Percentiles rank a stretch among this genome's conserved stretches.
Evolutionary conservation across 257 asterid species (phyloP).

Genomic region (Craterostigma plantagineum): DNA sequence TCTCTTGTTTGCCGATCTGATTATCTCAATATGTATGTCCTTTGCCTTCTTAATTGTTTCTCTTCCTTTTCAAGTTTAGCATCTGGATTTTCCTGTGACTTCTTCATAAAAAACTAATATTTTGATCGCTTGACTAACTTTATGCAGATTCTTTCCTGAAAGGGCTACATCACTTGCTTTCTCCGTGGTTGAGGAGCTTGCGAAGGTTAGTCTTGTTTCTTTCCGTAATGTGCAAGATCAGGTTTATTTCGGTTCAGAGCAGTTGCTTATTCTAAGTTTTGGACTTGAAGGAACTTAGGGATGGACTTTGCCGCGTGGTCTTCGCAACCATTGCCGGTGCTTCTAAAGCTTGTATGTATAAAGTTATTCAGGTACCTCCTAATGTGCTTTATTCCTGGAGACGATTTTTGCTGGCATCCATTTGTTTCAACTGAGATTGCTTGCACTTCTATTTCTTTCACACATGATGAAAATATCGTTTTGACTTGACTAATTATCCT

Average conservation of each 20-base stretch:
- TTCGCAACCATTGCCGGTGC: slow-evolving; percentile 70
- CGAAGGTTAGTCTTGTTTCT: slow-evolving; percentile 32
- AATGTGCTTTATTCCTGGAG: background rate
- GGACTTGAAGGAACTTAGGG: slow-evolving; percentile 44
- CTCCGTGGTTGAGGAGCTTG: slow-evolving; percentile 44
- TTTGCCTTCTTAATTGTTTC: background rate
- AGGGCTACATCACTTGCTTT: slow-evolving; percentile 77
- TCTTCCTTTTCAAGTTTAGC: no score
- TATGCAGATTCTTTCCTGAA: slow-evolving; percentile 57
- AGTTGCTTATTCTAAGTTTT: slow-evolving; percentile 8
- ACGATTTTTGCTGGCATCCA: no score
- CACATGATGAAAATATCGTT: no score
- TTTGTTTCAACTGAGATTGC: no score
- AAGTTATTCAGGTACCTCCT: slow-evolving; percentile 56
- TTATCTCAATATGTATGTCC: slow-evolving; percentile 51
- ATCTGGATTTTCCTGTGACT: slow-evolving; percentile 4
- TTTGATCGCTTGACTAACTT: background rate
- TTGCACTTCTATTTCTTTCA: no score
- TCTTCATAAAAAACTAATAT: slow-evolving; percentile 2
- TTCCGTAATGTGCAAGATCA: background rate
- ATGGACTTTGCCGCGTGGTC: slow-evolving; percentile 55
- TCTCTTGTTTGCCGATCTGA: slow-evolving; percentile 69
- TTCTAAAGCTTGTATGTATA: slow-evolving; percentile 88
- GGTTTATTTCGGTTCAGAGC: background rate
- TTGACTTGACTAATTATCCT: no score